Evolutionary conservation across 2,329 filamentous ascomycete species (phyloP), one percentile per base, ranked within the genome.

Genomic region (Sporothrix humicola): DNA sequence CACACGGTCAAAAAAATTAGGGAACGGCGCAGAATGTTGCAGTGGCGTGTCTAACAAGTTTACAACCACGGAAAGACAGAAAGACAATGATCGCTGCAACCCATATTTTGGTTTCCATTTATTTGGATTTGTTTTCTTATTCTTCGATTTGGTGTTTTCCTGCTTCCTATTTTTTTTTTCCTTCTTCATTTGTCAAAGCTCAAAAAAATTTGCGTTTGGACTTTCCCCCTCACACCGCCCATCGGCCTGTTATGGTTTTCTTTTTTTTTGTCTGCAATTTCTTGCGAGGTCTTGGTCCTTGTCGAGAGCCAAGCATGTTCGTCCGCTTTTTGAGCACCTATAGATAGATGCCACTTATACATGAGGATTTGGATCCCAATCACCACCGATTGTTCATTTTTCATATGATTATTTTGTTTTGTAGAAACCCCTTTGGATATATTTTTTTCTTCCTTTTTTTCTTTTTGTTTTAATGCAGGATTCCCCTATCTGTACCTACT

Each of bases 1-100:
- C 76, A 77, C 77, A 54, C 76, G 78, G 76, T 77, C 26, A 48
- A 52, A 48, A 56, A 69, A 56, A 69, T 68, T 23, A 42, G 10
- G 52, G 17, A 42, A 54, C 20, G 52, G 63, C 37, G 61, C 61
- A 66, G n/a, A 26, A 46, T 26, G 59, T 46, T 48, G 42, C 61
- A 66, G 61, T 48, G 61, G 20, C 61, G n/a, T 26, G 61, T 66
- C 61, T 66, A 37, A 37, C 31, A 37, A 37, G 7, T 37, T 37
- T 37, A 15, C n/a, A 44, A 48, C 42, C 61, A 48, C 9, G 61
- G 20, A 26, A 66, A 26, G 42, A 48, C 61, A 66, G 52, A 56
- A 66, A 26, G n/a, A 66, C 20, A 48, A 59, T 15, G 61, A 48
- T 42, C n/a, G 37, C 20, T 10, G 13, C 42, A 66, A 48, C 20